Evolutionary conservation across 768 basidiomycete genomes (phyloP), one percentile per base, ranked within the genome.

Genomic region (Trametes sanguinea): DNA sequence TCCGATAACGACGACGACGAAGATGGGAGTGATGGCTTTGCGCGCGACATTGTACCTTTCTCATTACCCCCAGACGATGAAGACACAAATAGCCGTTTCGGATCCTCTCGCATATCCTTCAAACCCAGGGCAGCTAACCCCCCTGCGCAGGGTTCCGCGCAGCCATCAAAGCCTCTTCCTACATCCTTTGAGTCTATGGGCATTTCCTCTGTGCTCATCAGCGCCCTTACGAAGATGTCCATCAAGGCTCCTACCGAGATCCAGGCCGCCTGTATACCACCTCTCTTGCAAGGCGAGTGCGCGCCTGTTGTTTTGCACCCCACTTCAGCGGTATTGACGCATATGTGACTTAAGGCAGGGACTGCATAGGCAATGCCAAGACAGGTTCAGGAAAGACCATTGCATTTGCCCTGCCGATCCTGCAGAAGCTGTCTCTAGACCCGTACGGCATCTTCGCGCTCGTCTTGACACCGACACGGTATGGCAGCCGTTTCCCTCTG

Each of bases 341-440:
- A 17, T 22, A 14, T 40, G 27, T 46, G 35, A 52, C 55, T 64
- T 35, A 75, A 94, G 96, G 96, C 42, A 84, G 89, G 71, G 96
- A 99, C 74, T 98, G 95, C 73, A 93, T 99, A 61, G 97, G 97
- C 9, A 95, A 96, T 65, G 95, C 97, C 1, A 95, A 98, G 77
- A 99, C 97, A 0, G 97, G 97, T 54, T 95, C 93, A 2, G 96
- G 96, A 69, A 99, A 99, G 77, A 99, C 97, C 0, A 86, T 99
- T 61, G 95, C 97, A 0, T 99, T 99, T 67, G 97, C 96, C 1
- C 75, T 98, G 5, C 97, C 97, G 4, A 98, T 98, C 58, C 78
- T 98, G 6, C 94, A 99, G 73, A 85, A 85, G 68, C 81, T 99
- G 35, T 86, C 90, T 1, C 77, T 81, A 5, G 96, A 98, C 75